Conservation (phyloP, 306 rosid genomes). For the Quercus gilva region DNA sequence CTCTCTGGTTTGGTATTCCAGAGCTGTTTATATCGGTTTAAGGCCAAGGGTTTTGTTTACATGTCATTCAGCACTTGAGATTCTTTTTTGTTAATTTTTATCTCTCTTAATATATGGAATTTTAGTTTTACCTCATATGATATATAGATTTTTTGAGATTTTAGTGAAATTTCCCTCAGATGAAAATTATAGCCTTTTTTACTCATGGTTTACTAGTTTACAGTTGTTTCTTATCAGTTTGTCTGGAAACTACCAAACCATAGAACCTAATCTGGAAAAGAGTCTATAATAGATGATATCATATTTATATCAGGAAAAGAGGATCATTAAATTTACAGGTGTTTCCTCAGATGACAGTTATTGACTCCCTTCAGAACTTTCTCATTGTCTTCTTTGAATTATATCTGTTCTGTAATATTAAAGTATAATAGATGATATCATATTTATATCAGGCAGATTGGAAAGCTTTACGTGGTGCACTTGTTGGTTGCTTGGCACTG, state of each 20-base stretch:
- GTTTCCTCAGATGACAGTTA: too few relatives aligned
- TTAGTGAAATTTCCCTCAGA: background rate
- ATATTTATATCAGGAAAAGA: too few relatives aligned
- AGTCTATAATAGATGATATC: too few relatives aligned
- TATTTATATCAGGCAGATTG: conserved; percentile 84
- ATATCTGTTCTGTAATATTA: background rate
- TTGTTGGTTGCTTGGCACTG: conserved; percentile 88
- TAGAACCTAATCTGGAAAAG: too few relatives aligned
- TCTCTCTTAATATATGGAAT: background rate
- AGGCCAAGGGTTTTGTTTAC: background rate
- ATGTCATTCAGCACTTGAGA: background rate
- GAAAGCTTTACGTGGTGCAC: conserved; percentile 94
- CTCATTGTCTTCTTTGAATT: background rate
- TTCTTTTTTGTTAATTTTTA: background rate
- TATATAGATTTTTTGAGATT: background rate
- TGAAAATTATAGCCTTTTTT: background rate
- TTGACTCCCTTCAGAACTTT: background rate
- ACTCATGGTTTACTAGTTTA: background rate
- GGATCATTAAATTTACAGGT: too few relatives aligned
- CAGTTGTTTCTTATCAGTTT: background rate
- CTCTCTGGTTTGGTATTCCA: background rate
- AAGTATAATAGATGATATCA: conserved; percentile 10
- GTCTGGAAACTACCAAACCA: too few relatives aligned
- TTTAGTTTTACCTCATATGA: background rate
- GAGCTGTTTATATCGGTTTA: background rate